Base-by-base conservation (phyloP, 768 basidiomycete species). In the Strobilomyces echinocephalus region DNA sequence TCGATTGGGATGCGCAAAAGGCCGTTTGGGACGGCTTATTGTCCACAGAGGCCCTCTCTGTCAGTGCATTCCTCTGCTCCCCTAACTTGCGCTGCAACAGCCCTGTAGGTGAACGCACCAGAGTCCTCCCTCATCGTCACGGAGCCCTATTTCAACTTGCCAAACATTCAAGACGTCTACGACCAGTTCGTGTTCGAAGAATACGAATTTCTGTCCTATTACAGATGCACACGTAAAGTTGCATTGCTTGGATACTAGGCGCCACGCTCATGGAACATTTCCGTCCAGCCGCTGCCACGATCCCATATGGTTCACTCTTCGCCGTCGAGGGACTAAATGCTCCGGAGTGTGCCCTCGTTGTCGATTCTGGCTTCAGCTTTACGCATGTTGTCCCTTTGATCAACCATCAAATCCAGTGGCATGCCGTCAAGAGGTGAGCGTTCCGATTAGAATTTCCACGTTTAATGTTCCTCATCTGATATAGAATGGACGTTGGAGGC, bases 101-200 rank as follows among this genome's bases (percentile, higher is more conserved):
- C 53, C 52, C 51, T 20, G 38, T 59, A 95, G 92, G 73, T 91
- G 52, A 81, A 91, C 63, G 83, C 91, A 0, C 73, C 82, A 1
- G 77, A 81, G 47, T 82, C 87, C 0, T 84, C 88, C 5, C 74
- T 97, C 34, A 74, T 97, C 46, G 80, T 97, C 52, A 97, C 95
- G 6, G 95, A 97, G 71, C 93, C 95, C 6, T 91, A 91, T 66
- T 90, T 95, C 78, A 94, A 97, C 72, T 74, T 95, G 9, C 89
- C 91, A 24, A 93, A 91, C 64, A 81, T 97, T 12, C 91, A 93
- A 71, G 90, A 93, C 26, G 80, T 90, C 33, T 94, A 95, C 63
- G 95, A 98, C 67, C 92, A 97, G 70, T 88, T 98, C 66, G 77
- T 95, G 3, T 97, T 97, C 63, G 95, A 97, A 68, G 93, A 97